Evolutionary conservation across 176 grass and related monocot species (phyloP), one percentile per base, ranked within the genome.

Genomic region (Aegilops tauschii): DNA sequence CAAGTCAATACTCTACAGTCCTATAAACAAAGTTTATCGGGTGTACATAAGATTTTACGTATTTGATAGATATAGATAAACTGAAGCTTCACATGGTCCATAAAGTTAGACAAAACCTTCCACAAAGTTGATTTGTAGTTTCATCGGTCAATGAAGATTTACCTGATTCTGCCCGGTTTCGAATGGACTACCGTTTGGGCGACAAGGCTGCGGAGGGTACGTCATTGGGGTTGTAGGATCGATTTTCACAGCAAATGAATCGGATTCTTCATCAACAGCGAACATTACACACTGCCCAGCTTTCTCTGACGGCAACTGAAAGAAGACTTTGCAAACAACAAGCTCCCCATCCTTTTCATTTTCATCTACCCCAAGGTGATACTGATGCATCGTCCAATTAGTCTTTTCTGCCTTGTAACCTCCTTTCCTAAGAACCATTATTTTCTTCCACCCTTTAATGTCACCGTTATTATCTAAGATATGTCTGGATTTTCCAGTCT

Each of bases 301-400:
- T 68, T 78, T 77, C 62, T 88, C 94, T 63, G 80, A 25, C 16
- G 77, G 29, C 58, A 90, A 69, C 67, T 98, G 97, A 77, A 69
- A 93, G 63, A 93, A 86, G 37, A 98, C 86, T 86, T 93, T 98
- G 44, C 88, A 96, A 52, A 96, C 94, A 52, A 94, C 92, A 80
- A 93, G 50, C 5, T 93, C 88, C 6, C 92, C 90, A 0, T 94
- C 89, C 27, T 90, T 90, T 87, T 98, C 92, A 13, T 94, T 87
- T 89, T 96, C 92, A 50, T 93, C 87, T 40, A 64, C 47, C 6
- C 94, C 92, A 50, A 96, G 89, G 84, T 96, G 94, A 78, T 96
- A 98, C 73, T 98, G 90, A 91, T 96, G 97, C 92, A 98, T 96
- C 66, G 88, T 89, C 94, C 92, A 98, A 65, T 90, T 85, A 79